Percentiles rank a stretch among this genome's conserved stretches.
These are phyloP conservation scores for Solanum hybrid DNA, from an alignment of 305 asterid species.

Conservation along the genomic window DNA sequence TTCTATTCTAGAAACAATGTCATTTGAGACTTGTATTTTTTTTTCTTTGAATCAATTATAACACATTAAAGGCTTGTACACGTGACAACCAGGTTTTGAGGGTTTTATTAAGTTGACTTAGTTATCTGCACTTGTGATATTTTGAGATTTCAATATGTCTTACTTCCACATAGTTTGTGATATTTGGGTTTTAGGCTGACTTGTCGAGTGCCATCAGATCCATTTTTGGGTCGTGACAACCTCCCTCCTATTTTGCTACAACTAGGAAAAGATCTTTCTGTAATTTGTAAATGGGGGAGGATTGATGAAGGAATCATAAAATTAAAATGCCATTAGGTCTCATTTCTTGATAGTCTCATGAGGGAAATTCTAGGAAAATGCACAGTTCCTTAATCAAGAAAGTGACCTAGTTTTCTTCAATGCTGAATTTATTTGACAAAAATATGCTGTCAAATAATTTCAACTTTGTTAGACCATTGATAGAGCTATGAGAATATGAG, in stretches of 20 bases:
- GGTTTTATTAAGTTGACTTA: no score
- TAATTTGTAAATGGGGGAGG: neutral
- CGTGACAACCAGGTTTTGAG: no score
- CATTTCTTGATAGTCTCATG: neutral
- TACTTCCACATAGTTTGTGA: no score
- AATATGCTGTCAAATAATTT: neutral
- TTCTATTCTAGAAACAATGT: no score
- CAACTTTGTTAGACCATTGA: neutral
- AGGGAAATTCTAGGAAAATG: neutral
- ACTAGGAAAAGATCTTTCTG: neutral
- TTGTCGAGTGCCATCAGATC: no score
- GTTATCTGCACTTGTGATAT: no score
- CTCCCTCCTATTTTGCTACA: neutral
- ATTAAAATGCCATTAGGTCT: neutral
- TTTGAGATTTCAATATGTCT: no score
- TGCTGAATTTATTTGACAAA: neutral
- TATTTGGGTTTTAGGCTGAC: no score
- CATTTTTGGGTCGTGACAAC: no score
- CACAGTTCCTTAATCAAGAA: neutral
- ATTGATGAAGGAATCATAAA: neutral
- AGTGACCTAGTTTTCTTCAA: neutral
- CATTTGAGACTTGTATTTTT: no score
- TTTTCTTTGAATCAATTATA: no score
- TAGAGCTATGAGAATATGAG: neutral
- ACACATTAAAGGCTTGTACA: no score